Conservation (phyloP, 495 filamentous ascomycete species). For the Penicillium desertorum region DNA sequence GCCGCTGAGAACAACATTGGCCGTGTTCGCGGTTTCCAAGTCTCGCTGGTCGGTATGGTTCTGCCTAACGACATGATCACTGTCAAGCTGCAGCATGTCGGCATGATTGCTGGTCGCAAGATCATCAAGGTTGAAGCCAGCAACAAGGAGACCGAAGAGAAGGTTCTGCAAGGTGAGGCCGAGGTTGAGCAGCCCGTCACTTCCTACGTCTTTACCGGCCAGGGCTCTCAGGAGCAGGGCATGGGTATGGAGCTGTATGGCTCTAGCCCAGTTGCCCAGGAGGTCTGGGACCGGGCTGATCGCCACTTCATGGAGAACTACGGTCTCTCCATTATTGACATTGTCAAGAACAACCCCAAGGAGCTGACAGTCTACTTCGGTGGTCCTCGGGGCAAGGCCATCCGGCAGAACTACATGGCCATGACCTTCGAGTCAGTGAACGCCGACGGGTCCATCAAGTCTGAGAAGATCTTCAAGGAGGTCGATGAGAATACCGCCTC, state of each 20-base stretch:
- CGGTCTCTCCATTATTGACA: conserved; percentile 95
- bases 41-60: conserved; percentile 95
- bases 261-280: conserved; percentile 87
- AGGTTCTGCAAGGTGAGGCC: conserved; percentile 90
- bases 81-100: conserved; percentile 91
- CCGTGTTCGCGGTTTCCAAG: conserved; percentile 94
- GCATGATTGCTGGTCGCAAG: conserved; percentile 97
- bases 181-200: conserved; percentile 99
- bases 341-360: conserved; percentile 99
- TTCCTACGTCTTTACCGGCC: conserved; percentile 96
- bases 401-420: conserved; percentile 97
- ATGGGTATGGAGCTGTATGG: conserved; percentile 99
- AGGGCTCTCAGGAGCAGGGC: conserved; percentile 96
- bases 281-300: conserved; percentile 98
- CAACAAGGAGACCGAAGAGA: conserved; percentile 93
- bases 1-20: conserved; percentile 98
- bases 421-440: conserved; percentile 99
- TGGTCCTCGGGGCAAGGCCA: conserved; percentile 92
- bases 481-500: conserved; percentile 86
- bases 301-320: conserved; percentile 99
- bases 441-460: conserved; percentile 87
- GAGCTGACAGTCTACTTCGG: conserved; percentile 99
- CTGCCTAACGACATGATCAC: conserved; percentile 92
- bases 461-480: conserved; percentile 99
- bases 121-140: conserved; percentile 97